phyloP scores from a whole-genome alignment of 176 grass and related monocot species.

The Raddia distichophylla region DNA sequence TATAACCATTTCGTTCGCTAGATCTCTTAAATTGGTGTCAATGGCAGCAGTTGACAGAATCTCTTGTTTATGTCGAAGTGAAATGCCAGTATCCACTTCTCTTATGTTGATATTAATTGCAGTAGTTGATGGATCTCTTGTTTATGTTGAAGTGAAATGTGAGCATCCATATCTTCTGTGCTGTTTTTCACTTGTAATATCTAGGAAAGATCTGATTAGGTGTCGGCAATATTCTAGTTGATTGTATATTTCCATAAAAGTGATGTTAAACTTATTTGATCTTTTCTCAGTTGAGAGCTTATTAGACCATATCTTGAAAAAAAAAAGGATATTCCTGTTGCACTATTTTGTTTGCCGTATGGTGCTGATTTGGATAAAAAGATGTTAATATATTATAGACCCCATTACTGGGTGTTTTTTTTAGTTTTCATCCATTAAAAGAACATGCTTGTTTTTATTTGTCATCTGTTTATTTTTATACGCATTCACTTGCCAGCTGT shows the following conservation, averaged over 20 bases:
- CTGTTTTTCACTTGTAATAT: background rate
- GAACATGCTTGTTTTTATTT: background rate
- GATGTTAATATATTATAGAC: too few species aligned
- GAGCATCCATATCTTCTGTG: background rate
- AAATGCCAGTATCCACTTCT: background rate
- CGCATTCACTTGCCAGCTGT: too few species aligned
- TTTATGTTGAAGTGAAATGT: slow-evolving; percentile 1
- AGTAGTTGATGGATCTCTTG: slow-evolving; percentile 32
- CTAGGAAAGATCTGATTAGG: background rate
- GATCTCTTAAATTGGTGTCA: slow-evolving; percentile 29
- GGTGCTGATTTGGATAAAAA: background rate
- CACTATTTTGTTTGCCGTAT: background rate
- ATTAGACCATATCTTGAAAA: background rate
- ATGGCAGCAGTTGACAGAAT: slow-evolving; percentile 41
- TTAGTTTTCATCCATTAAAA: background rate
- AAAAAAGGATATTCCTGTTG: background rate
- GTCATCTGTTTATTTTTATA: too few species aligned
- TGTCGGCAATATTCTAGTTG: background rate
- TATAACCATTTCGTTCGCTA: background rate
- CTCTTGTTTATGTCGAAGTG: slow-evolving; percentile 7
- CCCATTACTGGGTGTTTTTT: background rate
- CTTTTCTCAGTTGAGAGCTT: background rate
- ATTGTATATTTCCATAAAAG: slow-evolving; percentile 21
- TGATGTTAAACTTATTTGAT: background rate
- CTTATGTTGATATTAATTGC: slow-evolving; percentile 40